These are phyloP conservation scores for Pseudotsuga menziesii DNA, from an alignment of 75 land plant genomes.

Conservation along the genomic window DNA sequence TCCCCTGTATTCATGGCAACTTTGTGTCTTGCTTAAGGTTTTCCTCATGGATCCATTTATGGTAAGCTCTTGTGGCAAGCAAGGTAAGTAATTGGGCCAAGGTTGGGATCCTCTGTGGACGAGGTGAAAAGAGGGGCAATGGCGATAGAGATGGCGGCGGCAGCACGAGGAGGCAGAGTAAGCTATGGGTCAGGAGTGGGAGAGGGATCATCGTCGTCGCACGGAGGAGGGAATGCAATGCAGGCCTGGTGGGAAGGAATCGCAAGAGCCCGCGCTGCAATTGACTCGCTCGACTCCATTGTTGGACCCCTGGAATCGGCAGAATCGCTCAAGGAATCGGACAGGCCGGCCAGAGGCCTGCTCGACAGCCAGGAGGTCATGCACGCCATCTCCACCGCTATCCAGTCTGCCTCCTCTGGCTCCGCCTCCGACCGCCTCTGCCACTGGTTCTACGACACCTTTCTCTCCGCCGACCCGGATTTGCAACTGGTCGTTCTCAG, in stretches of 20 bases:
- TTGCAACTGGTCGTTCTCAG: slow-evolving; percentile 41
- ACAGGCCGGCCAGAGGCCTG: slow-evolving; percentile 80
- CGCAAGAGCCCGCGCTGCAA: slow-evolving; percentile 44
- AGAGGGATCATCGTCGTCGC: too few relatives aligned
- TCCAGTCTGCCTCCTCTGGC: slow-evolving; percentile 59
- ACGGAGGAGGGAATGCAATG: background rate
- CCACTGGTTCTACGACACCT: slow-evolving; percentile 96
- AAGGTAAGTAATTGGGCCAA: too few relatives aligned
- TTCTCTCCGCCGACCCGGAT: slow-evolving; percentile 44
- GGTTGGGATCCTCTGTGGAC: too few relatives aligned
- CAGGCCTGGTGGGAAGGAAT: slow-evolving; percentile 12
- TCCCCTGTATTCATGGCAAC: too few relatives aligned
- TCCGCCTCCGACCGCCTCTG: slow-evolving; percentile 85
- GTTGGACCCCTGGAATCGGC: background rate
- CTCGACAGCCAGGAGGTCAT: slow-evolving; percentile 56
- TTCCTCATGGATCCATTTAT: too few relatives aligned
- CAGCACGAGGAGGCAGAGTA: too few relatives aligned
- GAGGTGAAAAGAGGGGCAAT: too few relatives aligned
- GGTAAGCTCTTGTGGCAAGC: too few relatives aligned
- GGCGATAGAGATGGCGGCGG: too few relatives aligned
- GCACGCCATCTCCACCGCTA: slow-evolving; percentile 35
- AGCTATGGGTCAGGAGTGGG: too few relatives aligned
- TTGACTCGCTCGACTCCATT: slow-evolving; percentile 22
- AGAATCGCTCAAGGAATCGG: slow-evolving; percentile 64
- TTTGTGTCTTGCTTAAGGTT: too few relatives aligned